Evolutionary conservation across 78 protist genomes (phyloP), one percentile per base, ranked within the genome.

Genomic region (Polysphondylium violaceum): DNA sequence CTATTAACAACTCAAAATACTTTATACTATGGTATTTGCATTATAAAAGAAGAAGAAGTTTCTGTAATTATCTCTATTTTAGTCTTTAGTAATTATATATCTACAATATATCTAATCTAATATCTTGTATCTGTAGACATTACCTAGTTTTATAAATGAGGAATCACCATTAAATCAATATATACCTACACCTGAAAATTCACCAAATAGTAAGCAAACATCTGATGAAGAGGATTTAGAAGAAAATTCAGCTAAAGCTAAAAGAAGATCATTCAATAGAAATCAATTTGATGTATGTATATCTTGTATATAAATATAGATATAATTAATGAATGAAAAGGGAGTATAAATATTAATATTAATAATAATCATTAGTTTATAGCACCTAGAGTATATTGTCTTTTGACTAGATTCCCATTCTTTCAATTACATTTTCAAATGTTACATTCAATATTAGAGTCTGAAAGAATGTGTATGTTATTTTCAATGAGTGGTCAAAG

Each of bases 341-440:
- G 25, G 4, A 5, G 2, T 56, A 1, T 5, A 19, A 56, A n/a
- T 19, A 3, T 56, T 19, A 56, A 25, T 56, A 19, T n/a, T 56
- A 2, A 2, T n/a, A 2, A 53, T n/a, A 53, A 55, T 6, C 21
- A 16, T 53, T 73, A 77, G 88, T 83, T 83, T 47, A 83, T 83
- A 40, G 91, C 91, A 59, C 91, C 91, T 29, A 83, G 91, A 69
- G 91, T 69, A 8, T 83, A 83, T 69, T 83, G 91, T 59, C 58
- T 83, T 21, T 31, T 83, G 25, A 83, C 74, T 27, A 67, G 91
- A 69, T 83, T 83, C 40, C 91, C 91, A 69, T 83, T 83, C 23
- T 83, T 83, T 71, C 77, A 83, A 71, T 44, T 83, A 71, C 91
- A 83, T 61, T 83, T 83, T 56, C 91, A 83, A 69, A 55, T 83